phyloP scores from a whole-genome alignment of 2,329 filamentous ascomycete species.

The Immersiporthe knoxdaviesiana region DNA sequence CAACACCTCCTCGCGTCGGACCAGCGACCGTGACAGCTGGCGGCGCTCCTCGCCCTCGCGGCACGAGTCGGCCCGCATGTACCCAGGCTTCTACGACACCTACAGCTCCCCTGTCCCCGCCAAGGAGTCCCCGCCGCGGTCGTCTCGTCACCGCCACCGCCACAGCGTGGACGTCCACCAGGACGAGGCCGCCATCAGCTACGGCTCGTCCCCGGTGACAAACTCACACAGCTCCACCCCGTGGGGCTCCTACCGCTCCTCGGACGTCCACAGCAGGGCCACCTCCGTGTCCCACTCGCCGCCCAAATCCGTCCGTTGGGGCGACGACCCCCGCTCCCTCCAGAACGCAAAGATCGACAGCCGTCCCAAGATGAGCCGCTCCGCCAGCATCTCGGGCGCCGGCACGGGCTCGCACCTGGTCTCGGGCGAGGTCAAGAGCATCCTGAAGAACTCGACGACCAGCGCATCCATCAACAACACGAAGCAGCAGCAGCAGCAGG shows the following conservation, averaged over 20 bases:
- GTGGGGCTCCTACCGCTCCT: conserved; percentile 16
- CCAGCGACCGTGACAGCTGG: conserved; percentile 18
- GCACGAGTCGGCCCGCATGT: conserved; percentile 23
- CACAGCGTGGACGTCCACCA: conserved; percentile 16
- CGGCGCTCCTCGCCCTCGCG: conserved; percentile 24
- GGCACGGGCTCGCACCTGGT: conserved; percentile 23
- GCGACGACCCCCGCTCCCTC: conserved; percentile 25
- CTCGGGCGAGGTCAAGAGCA: conserved; percentile 26
- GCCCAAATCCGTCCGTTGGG: conserved; percentile 29
- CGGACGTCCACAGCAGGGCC: conserved; percentile 15
- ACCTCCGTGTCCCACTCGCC: conserved; percentile 19
- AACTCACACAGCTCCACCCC: conserved; percentile 23
- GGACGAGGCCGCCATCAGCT: conserved; percentile 18
- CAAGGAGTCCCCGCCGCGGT: conserved; percentile 16
- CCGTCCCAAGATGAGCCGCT: conserved; percentile 23
- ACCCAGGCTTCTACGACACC: conserved; percentile 26
- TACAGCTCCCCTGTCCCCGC: conserved; percentile 18
- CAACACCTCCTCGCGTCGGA: conserved; percentile 12
- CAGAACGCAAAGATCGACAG: conserved; percentile 27
- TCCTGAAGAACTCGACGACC: conserved; percentile 24
- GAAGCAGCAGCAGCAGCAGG: background rate
- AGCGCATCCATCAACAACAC: background rate
- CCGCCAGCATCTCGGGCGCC: conserved; percentile 23
- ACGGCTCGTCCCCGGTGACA: conserved; percentile 23
- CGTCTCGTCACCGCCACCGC: conserved; percentile 21